phyloP scores from a whole-genome alignment of 1,139 yeast genomes.

The Candida buenavistaensis region DNA sequence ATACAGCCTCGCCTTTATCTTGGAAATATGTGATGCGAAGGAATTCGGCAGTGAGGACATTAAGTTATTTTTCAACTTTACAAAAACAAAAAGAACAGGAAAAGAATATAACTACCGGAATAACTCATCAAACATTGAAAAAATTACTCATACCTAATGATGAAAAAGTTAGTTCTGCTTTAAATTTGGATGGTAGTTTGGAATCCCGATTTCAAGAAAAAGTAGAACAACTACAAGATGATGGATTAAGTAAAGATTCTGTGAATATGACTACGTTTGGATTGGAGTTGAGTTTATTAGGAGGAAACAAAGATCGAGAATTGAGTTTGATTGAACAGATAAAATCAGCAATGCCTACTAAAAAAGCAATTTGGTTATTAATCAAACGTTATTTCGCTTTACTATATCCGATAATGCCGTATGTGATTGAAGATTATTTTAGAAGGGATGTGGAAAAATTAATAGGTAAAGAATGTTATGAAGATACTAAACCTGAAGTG shows the following conservation, averaged over 20 bases:
- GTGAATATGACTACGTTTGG: conserved; percentile 19
- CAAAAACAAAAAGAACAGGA: conserved; percentile 6
- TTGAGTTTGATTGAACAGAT: conserved; percentile 27
- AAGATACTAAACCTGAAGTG: conserved; percentile 15
- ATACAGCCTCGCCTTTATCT: conserved; percentile 49
- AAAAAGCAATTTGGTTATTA: conserved; percentile 27
- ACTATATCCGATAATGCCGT: conserved; percentile 32
- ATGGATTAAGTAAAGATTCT: conserved; percentile 21
- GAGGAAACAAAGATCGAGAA: conserved; percentile 26
- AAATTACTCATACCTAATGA: conserved; percentile 14
- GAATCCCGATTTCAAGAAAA: conserved; percentile 24
- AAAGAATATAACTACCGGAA: conserved; percentile 5
- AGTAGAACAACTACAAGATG: conserved; percentile 36
- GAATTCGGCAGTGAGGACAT: conserved; percentile 42
- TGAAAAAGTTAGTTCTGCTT: conserved; percentile 12
- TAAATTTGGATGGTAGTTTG: conserved; percentile 14
- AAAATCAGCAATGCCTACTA: conserved; percentile 30
- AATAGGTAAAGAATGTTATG: conserved; percentile 27
- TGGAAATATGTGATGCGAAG: conserved; percentile 47
- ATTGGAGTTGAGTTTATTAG: conserved; percentile 25
- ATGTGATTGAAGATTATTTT: conserved; percentile 30
- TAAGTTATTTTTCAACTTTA: conserved; percentile 27
- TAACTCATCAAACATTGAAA: conserved; percentile 11
- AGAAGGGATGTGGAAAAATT: conserved; percentile 19
- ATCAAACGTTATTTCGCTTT: conserved; percentile 26